Evolutionary conservation across 176 grass and related monocot species (phyloP).

Genomic region (Oryza coarctata): DNA sequence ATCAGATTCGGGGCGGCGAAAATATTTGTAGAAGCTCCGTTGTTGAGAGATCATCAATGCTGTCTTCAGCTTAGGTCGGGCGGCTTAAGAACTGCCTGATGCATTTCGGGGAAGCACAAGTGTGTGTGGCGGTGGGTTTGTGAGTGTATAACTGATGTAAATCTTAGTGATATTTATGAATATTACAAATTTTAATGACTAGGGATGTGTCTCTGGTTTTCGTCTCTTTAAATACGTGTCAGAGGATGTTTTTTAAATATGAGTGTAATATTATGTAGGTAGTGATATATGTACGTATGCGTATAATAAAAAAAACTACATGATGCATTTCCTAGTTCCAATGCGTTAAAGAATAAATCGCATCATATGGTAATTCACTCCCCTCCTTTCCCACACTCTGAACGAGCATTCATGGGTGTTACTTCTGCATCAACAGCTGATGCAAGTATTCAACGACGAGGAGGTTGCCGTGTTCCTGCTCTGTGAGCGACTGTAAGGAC

Average conservation of each 20-base stretch:
- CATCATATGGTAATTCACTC: constrained; percentile 3
- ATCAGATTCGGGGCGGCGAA: constrained; percentile 12
- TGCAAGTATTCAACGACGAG: constrained; percentile 7
- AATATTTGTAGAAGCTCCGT: constrained; percentile 41
- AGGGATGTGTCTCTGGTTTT: too few species aligned
- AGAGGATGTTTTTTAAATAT: too few species aligned
- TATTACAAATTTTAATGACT: too few species aligned
- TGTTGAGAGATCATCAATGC: constrained; percentile 1
- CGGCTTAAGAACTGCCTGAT: not conserved
- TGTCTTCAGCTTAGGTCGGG: not conserved
- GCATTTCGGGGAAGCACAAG: too few species aligned
- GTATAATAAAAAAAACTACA: not conserved
- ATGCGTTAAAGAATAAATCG: not conserved
- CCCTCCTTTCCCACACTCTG: not conserved
- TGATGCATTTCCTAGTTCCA: not conserved
- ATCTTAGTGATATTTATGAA: too few species aligned
- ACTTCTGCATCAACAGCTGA: constrained; percentile 14
- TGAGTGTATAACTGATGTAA: too few species aligned
- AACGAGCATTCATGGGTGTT: not conserved
- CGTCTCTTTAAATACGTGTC: too few species aligned
- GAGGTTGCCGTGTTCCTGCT: not conserved
- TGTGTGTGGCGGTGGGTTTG: too few species aligned
- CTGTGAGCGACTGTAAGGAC: constrained; percentile 36
- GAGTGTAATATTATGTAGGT: too few species aligned
- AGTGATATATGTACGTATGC: too few species aligned